These are phyloP conservation scores for Casuarina glauca DNA, from an alignment of 306 rosid species.

Conservation along the genomic window DNA sequence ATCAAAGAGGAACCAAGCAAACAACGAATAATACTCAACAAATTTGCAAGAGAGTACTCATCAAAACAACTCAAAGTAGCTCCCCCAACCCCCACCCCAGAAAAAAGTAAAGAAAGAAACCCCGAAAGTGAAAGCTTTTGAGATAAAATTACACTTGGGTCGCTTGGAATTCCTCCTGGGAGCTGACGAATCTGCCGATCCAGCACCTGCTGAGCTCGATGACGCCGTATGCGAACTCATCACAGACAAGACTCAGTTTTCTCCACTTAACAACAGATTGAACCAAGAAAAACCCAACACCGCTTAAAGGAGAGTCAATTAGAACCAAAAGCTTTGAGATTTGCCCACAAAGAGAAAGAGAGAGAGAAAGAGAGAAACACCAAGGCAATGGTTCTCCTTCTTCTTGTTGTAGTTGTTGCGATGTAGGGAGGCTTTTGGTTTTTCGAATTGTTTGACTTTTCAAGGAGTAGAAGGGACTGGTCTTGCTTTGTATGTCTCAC, in stretches of 20 bases:
- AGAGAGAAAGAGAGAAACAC: background rate
- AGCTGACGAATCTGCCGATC: constrained; percentile 75
- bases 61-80: constrained; percentile 12
- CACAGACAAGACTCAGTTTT: constrained; percentile 18
- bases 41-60: constrained; percentile 4
- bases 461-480: background rate
- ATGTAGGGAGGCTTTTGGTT: background rate
- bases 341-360: constrained; percentile 1
- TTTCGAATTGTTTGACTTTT: constrained; percentile 27
- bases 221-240: constrained; percentile 64
- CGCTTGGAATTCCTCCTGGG: constrained; percentile 79
- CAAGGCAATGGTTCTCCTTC: background rate
- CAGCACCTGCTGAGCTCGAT: constrained; percentile 67
- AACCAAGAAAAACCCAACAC: background rate
- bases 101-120: constrained; percentile 1
- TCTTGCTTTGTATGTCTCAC: constrained; percentile 11
- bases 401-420: background rate
- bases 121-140: background rate
- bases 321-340: constrained; percentile 5
- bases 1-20: background rate
- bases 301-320: background rate
- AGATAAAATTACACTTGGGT: constrained; percentile 70
- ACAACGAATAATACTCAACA: background rate
- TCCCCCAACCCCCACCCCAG: background rate
- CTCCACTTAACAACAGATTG: background rate